A percentile compares a stretch with the other conserved stretches of the same genome.
phyloP scores from a whole-genome alignment of 306 rosid species.

The Cucumis cinereus region DNA sequence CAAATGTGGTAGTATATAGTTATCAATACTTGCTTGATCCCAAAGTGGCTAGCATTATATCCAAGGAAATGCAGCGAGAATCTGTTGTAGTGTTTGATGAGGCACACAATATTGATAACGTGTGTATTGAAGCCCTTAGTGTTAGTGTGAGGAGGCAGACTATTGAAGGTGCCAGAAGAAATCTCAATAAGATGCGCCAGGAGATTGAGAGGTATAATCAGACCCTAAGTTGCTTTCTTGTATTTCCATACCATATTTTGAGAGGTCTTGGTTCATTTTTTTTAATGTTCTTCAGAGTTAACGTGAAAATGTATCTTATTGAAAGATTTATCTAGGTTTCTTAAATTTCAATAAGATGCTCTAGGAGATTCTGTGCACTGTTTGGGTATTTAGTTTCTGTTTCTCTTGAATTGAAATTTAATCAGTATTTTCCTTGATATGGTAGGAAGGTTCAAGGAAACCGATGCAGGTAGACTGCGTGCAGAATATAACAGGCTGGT shows the following conservation, averaged over 20 bases:
- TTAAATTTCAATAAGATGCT: neutral
- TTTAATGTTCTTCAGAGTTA: neutral
- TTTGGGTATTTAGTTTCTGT: conserved; percentile 5
- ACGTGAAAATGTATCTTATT: neutral
- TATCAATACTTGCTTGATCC: conserved; percentile 96
- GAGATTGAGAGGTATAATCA: conserved; percentile 65
- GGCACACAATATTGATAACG: conserved; percentile 92
- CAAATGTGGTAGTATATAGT: conserved; percentile 87
- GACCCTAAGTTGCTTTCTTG: neutral
- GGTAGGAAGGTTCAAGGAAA: conserved; percentile 99
- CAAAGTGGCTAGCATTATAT: conserved; percentile 78
- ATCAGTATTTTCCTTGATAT: conserved; percentile 39
- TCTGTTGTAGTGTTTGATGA: conserved; percentile 93
- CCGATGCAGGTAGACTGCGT: conserved; percentile 89
- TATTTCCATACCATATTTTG: neutral
- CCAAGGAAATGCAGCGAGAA: conserved; percentile 94
- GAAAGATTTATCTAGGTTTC: neutral
- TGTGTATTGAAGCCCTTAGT: conserved; percentile 93
- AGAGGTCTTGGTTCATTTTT: neutral
- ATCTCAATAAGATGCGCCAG: conserved; percentile 69
- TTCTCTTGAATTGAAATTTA: conserved; percentile 18
- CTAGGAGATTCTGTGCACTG: neutral
- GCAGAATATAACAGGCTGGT: conserved; percentile 87
- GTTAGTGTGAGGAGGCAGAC: conserved; percentile 98
- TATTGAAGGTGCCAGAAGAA: conserved; percentile 86